A percentile compares a stretch with the other conserved stretches of the same genome.
These are phyloP conservation scores for Colletotrichum paranaense DNA, from an alignment of 2,329 filamentous ascomycete genomes.

Conservation along the genomic window DNA sequence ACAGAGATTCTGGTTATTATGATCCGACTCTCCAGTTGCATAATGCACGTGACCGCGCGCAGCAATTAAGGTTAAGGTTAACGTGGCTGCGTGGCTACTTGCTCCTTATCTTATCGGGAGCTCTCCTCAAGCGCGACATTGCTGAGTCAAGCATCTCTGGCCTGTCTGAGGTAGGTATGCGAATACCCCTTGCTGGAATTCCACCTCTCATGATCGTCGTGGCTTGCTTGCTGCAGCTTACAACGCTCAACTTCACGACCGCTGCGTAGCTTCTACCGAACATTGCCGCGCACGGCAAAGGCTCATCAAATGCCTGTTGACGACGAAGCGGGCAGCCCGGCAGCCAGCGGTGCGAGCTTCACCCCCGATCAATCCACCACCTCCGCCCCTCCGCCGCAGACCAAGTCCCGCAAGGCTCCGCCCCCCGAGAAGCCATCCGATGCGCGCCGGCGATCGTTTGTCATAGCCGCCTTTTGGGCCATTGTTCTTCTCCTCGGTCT, in stretches of 20 bases:
- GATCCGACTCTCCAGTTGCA: background rate
- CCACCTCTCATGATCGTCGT: background rate
- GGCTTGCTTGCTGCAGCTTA: background rate
- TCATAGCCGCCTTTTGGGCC: constrained; percentile 91
- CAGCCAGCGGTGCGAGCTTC: background rate
- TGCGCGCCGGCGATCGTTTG: constrained; percentile 74
- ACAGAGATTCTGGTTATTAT: background rate
- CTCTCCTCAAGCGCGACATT: background rate
- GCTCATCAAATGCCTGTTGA: constrained; percentile 25
- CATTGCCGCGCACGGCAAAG: constrained; percentile 6
- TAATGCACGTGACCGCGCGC: background rate
- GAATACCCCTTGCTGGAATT: background rate
- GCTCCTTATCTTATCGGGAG: background rate
- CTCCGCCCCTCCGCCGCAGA: constrained; percentile 7
- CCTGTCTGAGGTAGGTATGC: background rate
- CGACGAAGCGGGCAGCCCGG: constrained; percentile 15
- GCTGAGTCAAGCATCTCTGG: constrained; percentile 1
- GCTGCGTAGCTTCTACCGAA: constrained; percentile 7
- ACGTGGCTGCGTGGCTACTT: background rate
- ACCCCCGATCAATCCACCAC: background rate
- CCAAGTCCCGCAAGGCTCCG: constrained; percentile 59
- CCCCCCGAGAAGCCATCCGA: constrained; percentile 82
- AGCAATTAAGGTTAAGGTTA: background rate
- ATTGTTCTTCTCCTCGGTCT: constrained; percentile 86
- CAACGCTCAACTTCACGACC: background rate